These are phyloP conservation scores for Triticum turgidum DNA, from an alignment of 176 grass and related monocot genomes.

Conservation along the genomic window DNA sequence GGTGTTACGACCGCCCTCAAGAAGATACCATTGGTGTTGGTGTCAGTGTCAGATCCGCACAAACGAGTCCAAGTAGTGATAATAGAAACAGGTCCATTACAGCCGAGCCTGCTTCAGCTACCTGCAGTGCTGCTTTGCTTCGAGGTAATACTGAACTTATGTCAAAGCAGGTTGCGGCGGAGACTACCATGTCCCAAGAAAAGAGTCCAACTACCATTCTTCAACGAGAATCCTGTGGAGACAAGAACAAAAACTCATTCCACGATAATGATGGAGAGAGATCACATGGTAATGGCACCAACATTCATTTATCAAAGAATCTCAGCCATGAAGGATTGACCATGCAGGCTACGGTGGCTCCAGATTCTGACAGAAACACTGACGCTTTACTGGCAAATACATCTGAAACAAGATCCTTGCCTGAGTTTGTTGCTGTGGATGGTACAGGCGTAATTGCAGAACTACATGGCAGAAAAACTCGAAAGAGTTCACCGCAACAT, in stretches of 20 bases:
- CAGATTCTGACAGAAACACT: slow-evolving; percentile 1
- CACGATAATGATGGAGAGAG: slow-evolving; percentile 9
- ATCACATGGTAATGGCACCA: not conserved
- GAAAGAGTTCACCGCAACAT: slow-evolving; percentile 13
- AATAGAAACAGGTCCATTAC: slow-evolving; percentile 14
- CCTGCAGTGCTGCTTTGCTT: slow-evolving; percentile 6
- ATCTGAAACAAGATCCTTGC: slow-evolving; percentile 3
- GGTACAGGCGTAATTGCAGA: slow-evolving; percentile 1
- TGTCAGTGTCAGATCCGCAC: not conserved
- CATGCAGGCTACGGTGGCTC: not conserved
- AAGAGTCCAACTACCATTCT: slow-evolving; percentile 13
- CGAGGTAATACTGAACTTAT: slow-evolving; percentile 6
- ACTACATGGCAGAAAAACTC: slow-evolving; percentile 12
- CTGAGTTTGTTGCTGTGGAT: slow-evolving; percentile 8
- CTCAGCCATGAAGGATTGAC: slow-evolving; percentile 3
- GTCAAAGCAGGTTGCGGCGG: not conserved
- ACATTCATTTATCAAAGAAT: slow-evolving; percentile 26
- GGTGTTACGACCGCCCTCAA: not conserved
- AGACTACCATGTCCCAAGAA: not conserved
- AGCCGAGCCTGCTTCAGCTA: slow-evolving; percentile 13
- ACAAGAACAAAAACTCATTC: slow-evolving; percentile 10
- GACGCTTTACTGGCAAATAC: slow-evolving; percentile 17
- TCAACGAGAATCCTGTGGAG: slow-evolving; percentile 11
- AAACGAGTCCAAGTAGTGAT: slow-evolving; percentile 13
- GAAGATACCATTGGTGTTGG: slow-evolving; percentile 12